Conservation (phyloP, 441 rosid species). For the Adansonia grandidieri region DNA sequence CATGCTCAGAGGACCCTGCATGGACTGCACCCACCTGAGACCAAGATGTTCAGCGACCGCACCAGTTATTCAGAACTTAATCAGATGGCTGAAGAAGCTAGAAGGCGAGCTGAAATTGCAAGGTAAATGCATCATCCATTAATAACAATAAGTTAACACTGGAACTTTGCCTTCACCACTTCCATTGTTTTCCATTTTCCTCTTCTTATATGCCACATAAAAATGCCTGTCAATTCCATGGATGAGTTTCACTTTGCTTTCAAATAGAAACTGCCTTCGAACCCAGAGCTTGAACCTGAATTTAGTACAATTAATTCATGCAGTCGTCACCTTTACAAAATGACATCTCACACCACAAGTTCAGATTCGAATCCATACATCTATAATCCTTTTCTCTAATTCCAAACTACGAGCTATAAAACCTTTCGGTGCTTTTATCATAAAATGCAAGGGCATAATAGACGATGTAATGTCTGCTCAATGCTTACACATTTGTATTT, state of each 20-base stretch:
- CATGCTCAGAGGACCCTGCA: slow-evolving; percentile 61
- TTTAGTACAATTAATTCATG: background rate
- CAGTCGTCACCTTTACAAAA: too few species aligned
- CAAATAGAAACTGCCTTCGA: background rate
- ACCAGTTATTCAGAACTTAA: slow-evolving; percentile 41
- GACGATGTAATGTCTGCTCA: background rate
- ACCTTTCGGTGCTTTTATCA: background rate
- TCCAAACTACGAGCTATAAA: too few species aligned
- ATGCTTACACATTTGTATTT: background rate
- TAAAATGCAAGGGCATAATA: background rate
- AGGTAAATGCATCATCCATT: slow-evolving; percentile 31
- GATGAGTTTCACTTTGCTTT: background rate
- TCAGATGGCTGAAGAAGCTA: slow-evolving; percentile 55
- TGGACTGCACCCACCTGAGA: slow-evolving; percentile 50
- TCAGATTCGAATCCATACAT: too few species aligned
- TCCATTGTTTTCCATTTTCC: background rate
- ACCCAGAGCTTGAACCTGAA: background rate
- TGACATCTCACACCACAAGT: too few species aligned
- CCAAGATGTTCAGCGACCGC: slow-evolving; percentile 48
- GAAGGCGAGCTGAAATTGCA: slow-evolving; percentile 56
- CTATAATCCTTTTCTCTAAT: too few species aligned
- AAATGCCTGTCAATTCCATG: background rate
- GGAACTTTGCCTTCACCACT: background rate
- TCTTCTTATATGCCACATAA: background rate
- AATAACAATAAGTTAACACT: background rate